A percentile compares a stretch with the other conserved stretches of the same genome.
Evolutionary conservation across 2,329 filamentous ascomycete species (phyloP).

Genomic region (Nemania abortiva): DNA sequence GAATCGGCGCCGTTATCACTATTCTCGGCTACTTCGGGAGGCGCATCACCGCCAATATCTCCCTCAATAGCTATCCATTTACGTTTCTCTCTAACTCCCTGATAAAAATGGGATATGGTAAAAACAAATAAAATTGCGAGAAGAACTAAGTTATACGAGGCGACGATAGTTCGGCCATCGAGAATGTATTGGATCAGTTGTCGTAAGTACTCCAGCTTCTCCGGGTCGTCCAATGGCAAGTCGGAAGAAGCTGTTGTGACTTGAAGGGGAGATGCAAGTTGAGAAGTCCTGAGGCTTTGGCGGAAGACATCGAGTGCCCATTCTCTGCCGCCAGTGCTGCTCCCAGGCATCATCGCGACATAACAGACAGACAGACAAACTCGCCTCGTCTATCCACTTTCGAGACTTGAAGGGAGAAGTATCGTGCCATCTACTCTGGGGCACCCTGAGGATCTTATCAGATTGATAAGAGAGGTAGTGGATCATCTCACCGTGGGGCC

Average conservation of each 20-base stretch:
- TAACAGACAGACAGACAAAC: neutral
- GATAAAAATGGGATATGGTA: constrained; percentile 45
- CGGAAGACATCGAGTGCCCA: constrained; percentile 43
- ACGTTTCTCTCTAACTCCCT: constrained; percentile 40
- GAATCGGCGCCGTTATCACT: constrained; percentile 44
- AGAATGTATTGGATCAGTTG: constrained; percentile 51
- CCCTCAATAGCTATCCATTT: constrained; percentile 46
- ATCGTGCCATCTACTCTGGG: neutral
- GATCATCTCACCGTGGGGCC: constrained; percentile 23
- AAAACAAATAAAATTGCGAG: constrained; percentile 49
- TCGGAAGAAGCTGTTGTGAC: constrained; percentile 25
- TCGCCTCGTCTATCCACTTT: neutral
- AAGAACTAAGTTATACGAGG: constrained; percentile 53
- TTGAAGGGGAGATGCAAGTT: constrained; percentile 21
- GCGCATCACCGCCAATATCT: constrained; percentile 1
- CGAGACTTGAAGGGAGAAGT: constrained; percentile 16
- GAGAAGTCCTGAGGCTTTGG: constrained; percentile 42
- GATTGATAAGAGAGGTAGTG: constrained; percentile 43
- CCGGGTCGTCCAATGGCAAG: constrained; percentile 45
- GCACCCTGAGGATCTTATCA: constrained; percentile 45
- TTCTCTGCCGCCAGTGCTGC: constrained; percentile 23
- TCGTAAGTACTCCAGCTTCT: constrained; percentile 52
- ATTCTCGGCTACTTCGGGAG: constrained; percentile 26
- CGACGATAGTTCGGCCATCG: constrained; percentile 51
- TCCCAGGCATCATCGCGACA: constrained; percentile 35